Evolutionary conservation across 2,329 filamentous ascomycete species (phyloP).

Genomic region (Sporothrix pallida): DNA sequence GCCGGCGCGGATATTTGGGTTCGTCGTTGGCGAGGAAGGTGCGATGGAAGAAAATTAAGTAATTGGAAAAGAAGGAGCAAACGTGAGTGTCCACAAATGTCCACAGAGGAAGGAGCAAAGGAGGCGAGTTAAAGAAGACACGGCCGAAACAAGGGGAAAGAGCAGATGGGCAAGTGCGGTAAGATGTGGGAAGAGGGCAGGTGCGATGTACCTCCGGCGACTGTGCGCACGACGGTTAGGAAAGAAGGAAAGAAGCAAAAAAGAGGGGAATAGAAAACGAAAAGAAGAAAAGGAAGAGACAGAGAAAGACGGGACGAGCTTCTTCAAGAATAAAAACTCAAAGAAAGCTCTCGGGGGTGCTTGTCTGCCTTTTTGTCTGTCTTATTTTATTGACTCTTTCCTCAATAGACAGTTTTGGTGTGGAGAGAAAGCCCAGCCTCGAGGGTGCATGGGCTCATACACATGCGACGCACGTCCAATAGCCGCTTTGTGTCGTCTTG

Average conservation of each 20-base stretch:
- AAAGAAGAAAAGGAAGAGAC: not conserved
- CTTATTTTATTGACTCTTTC: not conserved
- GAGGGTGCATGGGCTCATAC: slow-evolving; percentile 27
- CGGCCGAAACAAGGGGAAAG: slow-evolving; percentile 7
- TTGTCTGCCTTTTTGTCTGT: not conserved
- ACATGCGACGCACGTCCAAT: slow-evolving; percentile 29
- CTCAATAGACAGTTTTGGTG: not conserved
- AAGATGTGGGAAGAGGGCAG: slow-evolving; percentile 1
- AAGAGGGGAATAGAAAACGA: not conserved
- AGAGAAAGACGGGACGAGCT: not conserved
- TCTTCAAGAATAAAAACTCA: not conserved
- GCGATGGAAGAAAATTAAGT: not conserved
- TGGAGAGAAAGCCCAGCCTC: slow-evolving; percentile 13
- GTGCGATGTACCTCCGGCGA: slow-evolving; percentile 12
- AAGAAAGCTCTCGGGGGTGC: not conserved
- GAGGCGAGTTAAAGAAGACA: not conserved
- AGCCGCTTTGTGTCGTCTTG: slow-evolving; percentile 7
- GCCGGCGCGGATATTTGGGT: not conserved
- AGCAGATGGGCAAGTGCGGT: not conserved
- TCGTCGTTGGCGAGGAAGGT: slow-evolving; percentile 5
- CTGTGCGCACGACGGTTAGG: slow-evolving; percentile 8
- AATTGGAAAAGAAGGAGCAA: not conserved
- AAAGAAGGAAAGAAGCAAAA: not conserved
- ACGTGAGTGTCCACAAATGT: not conserved
- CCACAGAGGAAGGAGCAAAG: slow-evolving; percentile 23